A percentile compares a stretch with the other conserved stretches of the same genome.
These are phyloP conservation scores for Rutstroemia sp. DNA, from an alignment of 2,329 filamentous ascomycete genomes.

Conservation along the genomic window DNA sequence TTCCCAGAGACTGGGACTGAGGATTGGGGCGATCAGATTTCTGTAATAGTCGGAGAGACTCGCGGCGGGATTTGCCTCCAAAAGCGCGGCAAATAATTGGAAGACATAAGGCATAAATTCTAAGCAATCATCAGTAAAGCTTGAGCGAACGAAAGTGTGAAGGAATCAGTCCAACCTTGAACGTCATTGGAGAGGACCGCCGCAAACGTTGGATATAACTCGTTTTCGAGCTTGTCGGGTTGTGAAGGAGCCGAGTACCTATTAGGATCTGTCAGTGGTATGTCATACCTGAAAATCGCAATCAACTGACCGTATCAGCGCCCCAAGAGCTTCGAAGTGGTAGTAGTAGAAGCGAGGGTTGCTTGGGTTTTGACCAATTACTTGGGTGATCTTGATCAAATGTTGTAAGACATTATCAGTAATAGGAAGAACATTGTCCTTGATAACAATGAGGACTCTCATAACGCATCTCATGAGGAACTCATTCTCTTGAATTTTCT, in stretches of 20 bases:
- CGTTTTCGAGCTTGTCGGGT: slow-evolving; percentile 67
- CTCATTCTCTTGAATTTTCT: slow-evolving; percentile 97
- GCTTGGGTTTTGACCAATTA: slow-evolving; percentile 91
- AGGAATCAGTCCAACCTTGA: slow-evolving; percentile 46
- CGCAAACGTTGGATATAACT: slow-evolving; percentile 78
- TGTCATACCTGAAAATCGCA: neutral
- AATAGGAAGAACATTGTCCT: slow-evolving; percentile 68
- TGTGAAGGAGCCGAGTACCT: slow-evolving; percentile 60
- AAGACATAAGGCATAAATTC: slow-evolving; percentile 97
- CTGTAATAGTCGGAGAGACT: slow-evolving; percentile 76
- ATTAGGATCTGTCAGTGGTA: neutral
- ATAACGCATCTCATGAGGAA: slow-evolving; percentile 98
- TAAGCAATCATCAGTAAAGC: slow-evolving; percentile 33
- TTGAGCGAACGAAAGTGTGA: neutral
- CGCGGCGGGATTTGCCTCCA: slow-evolving; percentile 78
- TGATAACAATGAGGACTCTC: slow-evolving; percentile 91
- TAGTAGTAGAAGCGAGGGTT: slow-evolving; percentile 99
- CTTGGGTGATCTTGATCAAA: slow-evolving; percentile 80
- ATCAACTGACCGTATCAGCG: slow-evolving; percentile 52
- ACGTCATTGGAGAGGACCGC: slow-evolving; percentile 74
- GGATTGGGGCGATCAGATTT: slow-evolving; percentile 66
- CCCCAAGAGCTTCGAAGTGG: slow-evolving; percentile 90
- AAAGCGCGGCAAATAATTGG: slow-evolving; percentile 83
- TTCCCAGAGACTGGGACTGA: slow-evolving; percentile 83
- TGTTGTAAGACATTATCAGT: slow-evolving; percentile 74